Base-by-base conservation (phyloP, 495 filamentous ascomycete species). In the Cercophora sp. region DNA sequence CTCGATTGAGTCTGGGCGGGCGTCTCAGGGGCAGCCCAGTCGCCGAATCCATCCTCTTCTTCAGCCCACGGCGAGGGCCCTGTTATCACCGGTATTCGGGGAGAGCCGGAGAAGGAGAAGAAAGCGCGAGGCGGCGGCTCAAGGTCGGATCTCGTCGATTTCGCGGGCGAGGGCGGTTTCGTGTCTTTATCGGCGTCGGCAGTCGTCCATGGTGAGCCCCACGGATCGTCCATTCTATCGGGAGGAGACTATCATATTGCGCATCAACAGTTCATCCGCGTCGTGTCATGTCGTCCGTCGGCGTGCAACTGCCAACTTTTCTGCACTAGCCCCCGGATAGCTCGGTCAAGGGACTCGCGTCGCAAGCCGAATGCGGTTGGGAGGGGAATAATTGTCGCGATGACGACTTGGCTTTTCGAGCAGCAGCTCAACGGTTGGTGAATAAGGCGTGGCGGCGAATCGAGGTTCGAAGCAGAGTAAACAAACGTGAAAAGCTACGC, bases 141-240 rank as follows among this genome's bases (percentile, higher is more conserved):
- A 25, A 77, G 67, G 15, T 70, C 62, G 24, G 61, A 56, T 26
- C 69, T 67, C 23, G 61, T 43, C 19, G 61, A 56, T 24, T 71
- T 69, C 23, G 61, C 44, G 6, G 63, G 67, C n/a, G 65, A 68
- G 6, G 66, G 52, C 9, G 53, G 55, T 4, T 56, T 64, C 20
- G 45, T 50, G 40, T 68, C 60, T 59, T 66, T 54, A 60, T 64
- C 57, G 24, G 53, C 25, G 26, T 73, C 67, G 56, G 68, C 52
- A 40, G 66, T 58, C 45, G 70, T 67, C 74, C 74, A 77, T 63
- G 74, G 74, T 56, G 72, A 75, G 64, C 75, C 73, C 77, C 77
- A 80, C 59, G 77, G 76, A 76, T 79, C 76, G 67, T 80, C 77
- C 77, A 80, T 80, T 48, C 55, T 70, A 65, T 52, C 23, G 40